Conservation (phyloP, 192 early-diverging fungal genomes). For the Phycomyces blakesleeanus region DNA sequence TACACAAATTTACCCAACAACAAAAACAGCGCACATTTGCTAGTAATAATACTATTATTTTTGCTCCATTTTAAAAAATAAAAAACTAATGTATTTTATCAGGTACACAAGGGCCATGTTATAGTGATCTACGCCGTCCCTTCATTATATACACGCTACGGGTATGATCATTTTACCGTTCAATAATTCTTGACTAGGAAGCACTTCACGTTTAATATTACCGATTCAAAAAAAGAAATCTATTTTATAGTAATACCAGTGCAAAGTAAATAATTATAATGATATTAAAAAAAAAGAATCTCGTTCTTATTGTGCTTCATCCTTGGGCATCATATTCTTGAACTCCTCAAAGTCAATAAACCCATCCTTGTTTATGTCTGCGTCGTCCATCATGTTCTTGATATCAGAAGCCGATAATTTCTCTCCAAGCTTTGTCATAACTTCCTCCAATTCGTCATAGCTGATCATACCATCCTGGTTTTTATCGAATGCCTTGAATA, state of each 20-base stretch:
- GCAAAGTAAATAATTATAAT: not conserved
- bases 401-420: constrained; percentile 15
- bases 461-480: constrained; percentile 32
- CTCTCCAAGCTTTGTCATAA: constrained; percentile 27
- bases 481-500: constrained; percentile 31
- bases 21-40: not conserved
- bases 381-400: constrained; percentile 34
- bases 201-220: no score
- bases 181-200: not conserved
- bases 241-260: no score
- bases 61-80: constrained; percentile 1
- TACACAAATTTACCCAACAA: not conserved
- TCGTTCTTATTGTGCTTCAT: not conserved
- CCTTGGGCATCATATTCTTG: constrained; percentile 22
- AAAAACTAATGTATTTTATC: not conserved
- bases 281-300: not conserved
- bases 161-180: not conserved
- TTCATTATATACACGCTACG: not conserved
- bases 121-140: not conserved
- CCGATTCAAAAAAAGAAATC: no score
- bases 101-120: not conserved
- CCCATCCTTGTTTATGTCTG: constrained; percentile 32
- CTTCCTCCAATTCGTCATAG: constrained; percentile 19
- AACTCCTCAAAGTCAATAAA: constrained; percentile 38
- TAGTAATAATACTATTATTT: not conserved